Percentiles rank a stretch among this genome's conserved stretches.
Evolutionary conservation across 1,139 yeast species (phyloP).

Genomic region (Scheffersomyces titani): DNA sequence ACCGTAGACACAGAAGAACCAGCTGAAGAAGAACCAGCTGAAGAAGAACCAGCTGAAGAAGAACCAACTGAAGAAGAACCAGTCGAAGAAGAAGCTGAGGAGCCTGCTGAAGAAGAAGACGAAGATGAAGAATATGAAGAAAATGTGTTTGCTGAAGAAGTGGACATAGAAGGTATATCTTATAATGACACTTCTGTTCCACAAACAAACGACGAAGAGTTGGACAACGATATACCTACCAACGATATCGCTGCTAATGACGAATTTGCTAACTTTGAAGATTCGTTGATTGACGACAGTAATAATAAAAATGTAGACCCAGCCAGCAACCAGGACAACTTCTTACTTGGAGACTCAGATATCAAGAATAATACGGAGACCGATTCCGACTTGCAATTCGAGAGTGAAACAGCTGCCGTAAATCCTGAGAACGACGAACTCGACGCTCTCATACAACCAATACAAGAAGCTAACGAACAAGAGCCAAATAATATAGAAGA

Average conservation of each 20-base stretch:
- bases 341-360: neutral
- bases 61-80: neutral
- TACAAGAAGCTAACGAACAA: slow-evolving; percentile 1
- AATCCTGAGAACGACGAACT: neutral
- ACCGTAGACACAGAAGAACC: neutral
- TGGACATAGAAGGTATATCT: neutral
- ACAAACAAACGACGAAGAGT: neutral
- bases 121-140: slow-evolving; percentile 2
- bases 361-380: neutral
- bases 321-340: neutral
- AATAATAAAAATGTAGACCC: neutral
- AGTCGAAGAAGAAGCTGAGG: neutral
- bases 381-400: neutral
- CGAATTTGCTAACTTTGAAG: neutral
- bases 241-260: neutral
- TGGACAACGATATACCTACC: neutral
- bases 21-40: neutral
- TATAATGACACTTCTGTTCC: neutral
- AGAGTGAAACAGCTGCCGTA: neutral
- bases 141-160: neutral
- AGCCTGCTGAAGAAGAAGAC: slow-evolving; percentile 1
- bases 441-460: neutral
- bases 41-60: neutral
- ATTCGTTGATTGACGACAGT: neutral
- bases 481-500: slow-evolving; percentile 2